Evolutionary conservation across 2,329 filamentous ascomycete genomes (phyloP), one percentile per base, ranked within the genome.

Genomic region (Orbilia blumenaviensis): DNA sequence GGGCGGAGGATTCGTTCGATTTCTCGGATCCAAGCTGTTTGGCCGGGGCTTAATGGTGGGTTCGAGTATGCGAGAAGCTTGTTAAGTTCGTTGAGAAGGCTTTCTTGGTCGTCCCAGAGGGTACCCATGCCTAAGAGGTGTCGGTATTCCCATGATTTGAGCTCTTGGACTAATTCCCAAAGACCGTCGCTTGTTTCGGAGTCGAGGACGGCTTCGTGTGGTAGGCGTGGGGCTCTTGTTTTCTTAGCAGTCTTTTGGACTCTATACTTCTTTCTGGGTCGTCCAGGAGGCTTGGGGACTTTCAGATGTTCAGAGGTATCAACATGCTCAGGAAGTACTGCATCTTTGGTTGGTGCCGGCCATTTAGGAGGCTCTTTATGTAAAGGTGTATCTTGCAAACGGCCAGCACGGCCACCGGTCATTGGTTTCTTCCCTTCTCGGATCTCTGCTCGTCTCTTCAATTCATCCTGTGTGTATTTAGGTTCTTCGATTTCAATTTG

Each of bases 331-430:
- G 32, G 46, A n/a, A n/a, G 46, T n/a, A 2, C 16, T 12, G 9
- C 27, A 50, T n/a, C n/a, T n/a, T n/a, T n/a, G n/a, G n/a, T n/a
- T n/a, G n/a, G n/a, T n/a, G n/a, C n/a, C n/a, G 46, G 46, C 23
- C n/a, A n/a, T n/a, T 27, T 14, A n/a, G 46, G 23, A 21, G 23
- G 14, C 12, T 52, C 5, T 32, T 12, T 12, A 2, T 14, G 46
- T 80, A n/a, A n/a, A n/a, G n/a, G n/a, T n/a, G 36, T 38, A 7
- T 38, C 36, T 38, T 79, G 81, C 81, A 82, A 80, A 81, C 80
- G 80, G 78, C 78, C 3, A 2, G 50, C 76, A 78, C 72, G 76
- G 78, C 64, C 76, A 72, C 61, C 77, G 75, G 52, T 74, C 78
- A 54, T 66, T 68, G 61, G 64, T 41, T 38, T 74, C 80, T 78